Evolutionary conservation across 441 rosid species (phyloP).

Genomic region (Croton setiger): DNA sequence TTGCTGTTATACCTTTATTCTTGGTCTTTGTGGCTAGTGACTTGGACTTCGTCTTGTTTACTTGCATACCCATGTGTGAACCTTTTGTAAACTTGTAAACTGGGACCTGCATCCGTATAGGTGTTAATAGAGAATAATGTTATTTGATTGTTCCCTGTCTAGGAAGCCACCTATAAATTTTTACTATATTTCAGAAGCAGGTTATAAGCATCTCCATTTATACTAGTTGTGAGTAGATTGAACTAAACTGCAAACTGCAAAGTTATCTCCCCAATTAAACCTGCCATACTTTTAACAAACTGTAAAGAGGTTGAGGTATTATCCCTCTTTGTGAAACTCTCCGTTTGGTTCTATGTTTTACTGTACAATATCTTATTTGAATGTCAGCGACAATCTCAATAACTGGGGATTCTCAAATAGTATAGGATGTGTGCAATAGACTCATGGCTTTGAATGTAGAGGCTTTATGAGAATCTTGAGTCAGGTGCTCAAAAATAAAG

Average conservation of each 20-base stretch:
- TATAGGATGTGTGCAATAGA: neutral
- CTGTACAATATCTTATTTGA: neutral
- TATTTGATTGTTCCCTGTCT: neutral
- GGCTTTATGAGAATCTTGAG: neutral
- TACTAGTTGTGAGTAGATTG: neutral
- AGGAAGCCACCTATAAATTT: neutral
- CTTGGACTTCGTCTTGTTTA: too few relatives aligned
- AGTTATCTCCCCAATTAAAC: neutral
- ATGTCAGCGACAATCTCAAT: neutral
- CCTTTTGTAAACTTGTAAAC: too few relatives aligned
- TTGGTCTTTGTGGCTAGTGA: too few relatives aligned
- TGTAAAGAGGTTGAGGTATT: neutral
- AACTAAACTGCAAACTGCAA: neutral
- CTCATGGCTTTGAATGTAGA: neutral
- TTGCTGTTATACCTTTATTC: too few relatives aligned
- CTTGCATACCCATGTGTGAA: too few relatives aligned
- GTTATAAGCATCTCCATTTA: neutral
- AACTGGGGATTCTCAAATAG: neutral
- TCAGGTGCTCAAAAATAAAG: neutral
- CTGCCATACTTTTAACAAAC: neutral
- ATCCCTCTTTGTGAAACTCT: neutral
- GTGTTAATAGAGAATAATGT: too few relatives aligned
- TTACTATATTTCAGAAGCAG: neutral
- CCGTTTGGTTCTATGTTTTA: neutral
- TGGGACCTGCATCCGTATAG: too few relatives aligned